phyloP scores from a whole-genome alignment of 2,329 filamentous ascomycete species.

The Cladosporium sp. region DNA sequence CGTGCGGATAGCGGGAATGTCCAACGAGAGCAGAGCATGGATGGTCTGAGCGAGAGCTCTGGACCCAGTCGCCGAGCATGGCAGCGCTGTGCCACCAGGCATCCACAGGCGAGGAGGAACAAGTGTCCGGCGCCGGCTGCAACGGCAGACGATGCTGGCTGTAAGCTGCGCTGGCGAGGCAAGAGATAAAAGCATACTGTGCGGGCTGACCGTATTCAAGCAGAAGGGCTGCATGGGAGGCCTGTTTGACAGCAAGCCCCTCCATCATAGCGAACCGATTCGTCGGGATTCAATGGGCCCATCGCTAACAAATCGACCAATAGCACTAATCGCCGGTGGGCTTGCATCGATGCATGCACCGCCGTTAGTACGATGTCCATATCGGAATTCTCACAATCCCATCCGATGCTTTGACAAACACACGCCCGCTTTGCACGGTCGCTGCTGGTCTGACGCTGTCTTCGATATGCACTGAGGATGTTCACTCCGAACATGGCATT shows the following conservation, averaged over 20 bases:
- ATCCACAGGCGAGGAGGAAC: conserved; percentile 17
- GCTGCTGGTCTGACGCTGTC: conserved; percentile 8
- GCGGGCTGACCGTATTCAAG: not conserved
- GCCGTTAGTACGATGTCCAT: conserved; percentile 10
- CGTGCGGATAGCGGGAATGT: conserved; percentile 19
- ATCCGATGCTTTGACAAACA: conserved; percentile 9
- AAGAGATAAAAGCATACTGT: not conserved
- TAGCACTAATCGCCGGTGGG: conserved; percentile 11
- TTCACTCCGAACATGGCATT: conserved; percentile 14
- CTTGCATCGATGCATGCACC: conserved; percentile 13
- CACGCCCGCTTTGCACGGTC: conserved; percentile 2
- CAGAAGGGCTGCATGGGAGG: conserved; percentile 15
- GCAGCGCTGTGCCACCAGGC: conserved; percentile 14
- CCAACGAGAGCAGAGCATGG: not conserved
- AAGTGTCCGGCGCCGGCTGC: conserved; percentile 16
- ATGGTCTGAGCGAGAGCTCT: conserved; percentile 17
- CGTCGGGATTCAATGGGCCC: conserved; percentile 12
- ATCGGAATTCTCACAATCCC: not conserved
- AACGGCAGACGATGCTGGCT: conserved; percentile 6
- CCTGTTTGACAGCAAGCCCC: conserved; percentile 16
- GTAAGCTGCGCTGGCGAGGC: not conserved
- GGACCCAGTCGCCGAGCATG: conserved; percentile 6
- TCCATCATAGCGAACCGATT: conserved; percentile 13
- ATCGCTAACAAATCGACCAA: not conserved
- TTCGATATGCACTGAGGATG: not conserved